phyloP scores from a whole-genome alignment of 495 filamentous ascomycete genomes.

The Friedmanniomyces endolithicus region DNA sequence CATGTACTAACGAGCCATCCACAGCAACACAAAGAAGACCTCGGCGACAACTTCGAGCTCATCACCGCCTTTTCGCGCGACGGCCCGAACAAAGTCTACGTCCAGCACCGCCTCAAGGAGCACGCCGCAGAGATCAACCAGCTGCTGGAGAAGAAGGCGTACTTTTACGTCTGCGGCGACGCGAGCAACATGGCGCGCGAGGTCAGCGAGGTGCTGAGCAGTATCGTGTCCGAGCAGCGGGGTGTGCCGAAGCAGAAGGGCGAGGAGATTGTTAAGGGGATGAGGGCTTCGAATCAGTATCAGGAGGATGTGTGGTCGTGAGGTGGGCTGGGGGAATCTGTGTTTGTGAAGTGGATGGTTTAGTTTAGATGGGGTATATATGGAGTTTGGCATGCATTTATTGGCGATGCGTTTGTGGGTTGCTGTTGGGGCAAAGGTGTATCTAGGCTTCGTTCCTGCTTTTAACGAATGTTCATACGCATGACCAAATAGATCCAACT shows the following conservation, averaged over 20 bases:
- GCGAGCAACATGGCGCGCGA: constrained; percentile 97
- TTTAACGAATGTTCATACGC: background rate
- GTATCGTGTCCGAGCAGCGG: constrained; percentile 75
- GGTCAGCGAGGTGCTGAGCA: constrained; percentile 71
- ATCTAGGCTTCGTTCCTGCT: background rate
- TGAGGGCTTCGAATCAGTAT: constrained; percentile 88
- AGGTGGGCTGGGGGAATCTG: background rate
- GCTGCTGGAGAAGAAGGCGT: constrained; percentile 76
- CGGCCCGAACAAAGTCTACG: constrained; percentile 77
- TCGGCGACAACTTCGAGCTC: constrained; percentile 77
- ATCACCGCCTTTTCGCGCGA: constrained; percentile 92
- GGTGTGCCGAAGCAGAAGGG: constrained; percentile 70
- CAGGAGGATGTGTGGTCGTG: constrained; percentile 42
- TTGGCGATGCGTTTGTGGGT: background rate
- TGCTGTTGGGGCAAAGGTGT: background rate
- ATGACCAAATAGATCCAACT: no score
- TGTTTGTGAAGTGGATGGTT: no score
- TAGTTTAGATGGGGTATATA: background rate
- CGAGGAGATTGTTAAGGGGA: constrained; percentile 90
- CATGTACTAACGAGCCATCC: constrained; percentile 11
- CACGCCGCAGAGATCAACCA: constrained; percentile 73
- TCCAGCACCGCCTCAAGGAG: constrained; percentile 85
- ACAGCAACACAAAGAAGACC: constrained; percentile 65
- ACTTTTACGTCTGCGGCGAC: constrained; percentile 97
- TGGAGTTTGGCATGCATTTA: background rate